These are phyloP conservation scores for Cupressus sempervirens DNA, from an alignment of 75 land plant species.

Conservation along the genomic window DNA sequence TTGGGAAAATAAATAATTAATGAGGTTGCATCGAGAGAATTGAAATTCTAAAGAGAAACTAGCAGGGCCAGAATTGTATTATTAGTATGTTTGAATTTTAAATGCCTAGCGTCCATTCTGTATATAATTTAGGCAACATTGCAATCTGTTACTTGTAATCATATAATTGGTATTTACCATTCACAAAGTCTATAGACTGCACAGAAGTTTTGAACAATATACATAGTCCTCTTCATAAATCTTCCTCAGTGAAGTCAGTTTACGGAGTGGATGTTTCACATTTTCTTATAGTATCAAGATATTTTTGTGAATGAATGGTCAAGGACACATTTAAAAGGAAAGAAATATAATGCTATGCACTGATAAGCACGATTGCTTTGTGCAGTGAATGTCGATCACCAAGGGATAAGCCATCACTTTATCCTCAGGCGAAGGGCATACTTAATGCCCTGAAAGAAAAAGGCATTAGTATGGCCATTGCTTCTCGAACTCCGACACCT, in stretches of 20 bases:
- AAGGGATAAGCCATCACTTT: slow-evolving; percentile 77
- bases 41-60: not conserved
- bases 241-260: not conserved
- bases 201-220: not conserved
- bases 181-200: not conserved
- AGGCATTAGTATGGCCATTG: slow-evolving; percentile 82
- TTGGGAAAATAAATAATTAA: not conserved
- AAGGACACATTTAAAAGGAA: not conserved
- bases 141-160: not conserved
- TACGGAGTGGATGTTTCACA: not conserved
- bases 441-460: slow-evolving; percentile 82
- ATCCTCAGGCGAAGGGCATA: slow-evolving; percentile 83
- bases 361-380: slow-evolving; percentile 2
- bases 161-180: not conserved
- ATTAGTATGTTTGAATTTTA: not conserved
- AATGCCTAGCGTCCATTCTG: not conserved
- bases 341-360: not conserved
- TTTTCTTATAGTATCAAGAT: not conserved
- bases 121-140: not conserved
- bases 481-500: slow-evolving; percentile 89
- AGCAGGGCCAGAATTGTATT: not conserved
- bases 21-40: not conserved
- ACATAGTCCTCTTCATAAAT: not conserved
- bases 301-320: not conserved
- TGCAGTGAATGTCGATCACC: slow-evolving; percentile 81